Conservation (phyloP, 2,329 filamentous ascomycete genomes). For the Cytospora paraplurivora region DNA sequence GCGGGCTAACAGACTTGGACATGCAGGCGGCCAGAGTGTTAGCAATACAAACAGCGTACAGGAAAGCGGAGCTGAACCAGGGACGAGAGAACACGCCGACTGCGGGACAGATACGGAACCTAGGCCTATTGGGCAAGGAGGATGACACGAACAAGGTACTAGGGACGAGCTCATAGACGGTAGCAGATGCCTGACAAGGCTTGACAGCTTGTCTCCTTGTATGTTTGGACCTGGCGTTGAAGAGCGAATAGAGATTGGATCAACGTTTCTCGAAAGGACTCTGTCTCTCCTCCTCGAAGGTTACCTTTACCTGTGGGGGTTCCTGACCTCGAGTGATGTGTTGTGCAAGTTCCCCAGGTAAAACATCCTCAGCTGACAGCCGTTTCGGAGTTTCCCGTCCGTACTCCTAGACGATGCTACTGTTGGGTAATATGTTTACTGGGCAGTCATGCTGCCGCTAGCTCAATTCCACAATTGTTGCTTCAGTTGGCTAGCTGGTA, state of each 20-base stretch:
- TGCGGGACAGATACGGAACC: conserved; percentile 81
- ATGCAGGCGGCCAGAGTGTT: conserved; percentile 73
- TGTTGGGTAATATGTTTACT: neutral
- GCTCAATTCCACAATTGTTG: neutral
- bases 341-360: neutral
- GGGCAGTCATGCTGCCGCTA: neutral
- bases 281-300: neutral
- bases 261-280: neutral
- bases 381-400: neutral
- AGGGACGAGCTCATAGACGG: conserved; percentile 36
- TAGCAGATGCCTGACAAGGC: neutral
- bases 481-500: neutral
- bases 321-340: neutral
- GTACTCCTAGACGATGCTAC: neutral
- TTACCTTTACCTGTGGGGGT: neutral
- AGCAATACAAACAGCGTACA: conserved; percentile 81
- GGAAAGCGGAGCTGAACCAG: conserved; percentile 74
- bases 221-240: neutral
- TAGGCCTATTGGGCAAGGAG: conserved; percentile 82
- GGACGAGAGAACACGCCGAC: conserved; percentile 79
- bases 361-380: neutral
- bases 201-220: conserved; percentile 6
- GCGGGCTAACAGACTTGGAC: conserved; percentile 14
- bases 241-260: conserved; percentile 6
- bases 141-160: conserved; percentile 71